A percentile compares a stretch with the other conserved stretches of the same genome.
phyloP scores from a whole-genome alignment of 139 green algal species.

The Nannochloris sp. region DNA sequence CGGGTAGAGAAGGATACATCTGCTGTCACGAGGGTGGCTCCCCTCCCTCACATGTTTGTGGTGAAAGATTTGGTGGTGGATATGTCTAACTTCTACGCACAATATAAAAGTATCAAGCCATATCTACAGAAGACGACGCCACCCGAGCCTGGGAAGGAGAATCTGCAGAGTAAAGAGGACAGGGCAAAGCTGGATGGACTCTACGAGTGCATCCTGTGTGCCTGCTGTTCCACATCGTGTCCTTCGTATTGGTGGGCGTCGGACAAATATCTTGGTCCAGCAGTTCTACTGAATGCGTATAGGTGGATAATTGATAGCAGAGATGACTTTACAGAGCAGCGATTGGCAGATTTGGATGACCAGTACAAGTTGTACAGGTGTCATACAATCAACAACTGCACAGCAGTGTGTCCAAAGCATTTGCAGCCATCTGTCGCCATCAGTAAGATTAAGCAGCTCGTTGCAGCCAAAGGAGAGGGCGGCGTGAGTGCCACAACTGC shows the following conservation, averaged over 20 bases:
- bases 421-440: slow-evolving; percentile 96
- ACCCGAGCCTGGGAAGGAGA: slow-evolving; percentile 57
- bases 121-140: slow-evolving; percentile 79
- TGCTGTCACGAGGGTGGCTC: slow-evolving; percentile 71
- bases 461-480: not conserved
- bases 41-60: slow-evolving; percentile 98
- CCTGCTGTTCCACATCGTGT: slow-evolving; percentile 95
- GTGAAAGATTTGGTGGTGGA: slow-evolving; percentile 97
- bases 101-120: slow-evolving; percentile 97
- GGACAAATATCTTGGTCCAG: slow-evolving; percentile 98
- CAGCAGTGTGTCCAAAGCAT: slow-evolving; percentile 68
- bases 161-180: slow-evolving; percentile 81
- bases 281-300: slow-evolving; percentile 90
- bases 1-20: slow-evolving; percentile 55
- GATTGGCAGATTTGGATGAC: slow-evolving; percentile 83
- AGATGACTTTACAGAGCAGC: slow-evolving; percentile 86
- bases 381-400: slow-evolving; percentile 98
- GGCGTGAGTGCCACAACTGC: too few relatives aligned
- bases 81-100: slow-evolving; percentile 97
- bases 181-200: slow-evolving; percentile 92
- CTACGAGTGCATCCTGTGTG: slow-evolving; percentile 99
- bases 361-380: slow-evolving; percentile 96
- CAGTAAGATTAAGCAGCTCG: slow-evolving; percentile 88
- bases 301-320: slow-evolving; percentile 87
- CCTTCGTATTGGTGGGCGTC: slow-evolving; percentile 97